Percentiles rank a stretch among this genome's conserved stretches.
Evolutionary conservation across 1,284 basidiomycete species (phyloP).

Genomic region (Trametes versicolor): DNA sequence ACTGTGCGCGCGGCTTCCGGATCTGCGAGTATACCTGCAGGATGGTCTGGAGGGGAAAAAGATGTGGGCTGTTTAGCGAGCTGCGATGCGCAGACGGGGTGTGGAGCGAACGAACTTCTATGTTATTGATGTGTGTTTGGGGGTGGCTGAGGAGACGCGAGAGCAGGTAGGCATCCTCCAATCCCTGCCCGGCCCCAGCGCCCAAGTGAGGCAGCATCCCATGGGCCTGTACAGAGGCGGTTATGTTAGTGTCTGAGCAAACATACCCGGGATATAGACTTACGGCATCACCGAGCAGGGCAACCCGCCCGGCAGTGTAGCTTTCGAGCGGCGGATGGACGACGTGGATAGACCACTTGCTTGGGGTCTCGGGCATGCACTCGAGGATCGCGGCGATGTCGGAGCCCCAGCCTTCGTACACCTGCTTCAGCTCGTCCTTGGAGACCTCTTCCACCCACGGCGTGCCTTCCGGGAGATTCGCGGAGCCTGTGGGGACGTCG

Average conservation of each 20-base stretch:
- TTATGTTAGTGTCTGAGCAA: neutral
- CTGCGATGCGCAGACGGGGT: too few species aligned
- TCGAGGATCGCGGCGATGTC: constrained; percentile 56
- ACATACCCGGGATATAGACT: constrained; percentile 26
- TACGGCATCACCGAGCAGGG: constrained; percentile 69
- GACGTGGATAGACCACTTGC: constrained; percentile 69
- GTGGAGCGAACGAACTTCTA: constrained; percentile 51
- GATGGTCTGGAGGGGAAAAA: constrained; percentile 45
- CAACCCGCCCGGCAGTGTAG: constrained; percentile 58
- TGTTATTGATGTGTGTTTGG: constrained; percentile 50
- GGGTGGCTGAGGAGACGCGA: constrained; percentile 59
- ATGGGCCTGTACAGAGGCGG: constrained; percentile 52
- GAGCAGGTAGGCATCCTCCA: constrained; percentile 68
- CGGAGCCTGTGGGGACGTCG: constrained; percentile 47
- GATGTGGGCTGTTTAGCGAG: neutral
- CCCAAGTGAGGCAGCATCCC: constrained; percentile 69
- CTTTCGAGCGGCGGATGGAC: constrained; percentile 58
- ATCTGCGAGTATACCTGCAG: constrained; percentile 56
- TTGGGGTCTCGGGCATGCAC: constrained; percentile 56
- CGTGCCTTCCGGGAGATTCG: constrained; percentile 45
- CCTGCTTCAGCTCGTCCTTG: constrained; percentile 54
- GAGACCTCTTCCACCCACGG: constrained; percentile 60
- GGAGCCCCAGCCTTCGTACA: constrained; percentile 59
- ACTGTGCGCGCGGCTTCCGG: constrained; percentile 57
- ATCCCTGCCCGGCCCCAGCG: constrained; percentile 68